phyloP scores from a whole-genome alignment of 202 grass and related monocot species.

The Brachypodium distachyon region DNA sequence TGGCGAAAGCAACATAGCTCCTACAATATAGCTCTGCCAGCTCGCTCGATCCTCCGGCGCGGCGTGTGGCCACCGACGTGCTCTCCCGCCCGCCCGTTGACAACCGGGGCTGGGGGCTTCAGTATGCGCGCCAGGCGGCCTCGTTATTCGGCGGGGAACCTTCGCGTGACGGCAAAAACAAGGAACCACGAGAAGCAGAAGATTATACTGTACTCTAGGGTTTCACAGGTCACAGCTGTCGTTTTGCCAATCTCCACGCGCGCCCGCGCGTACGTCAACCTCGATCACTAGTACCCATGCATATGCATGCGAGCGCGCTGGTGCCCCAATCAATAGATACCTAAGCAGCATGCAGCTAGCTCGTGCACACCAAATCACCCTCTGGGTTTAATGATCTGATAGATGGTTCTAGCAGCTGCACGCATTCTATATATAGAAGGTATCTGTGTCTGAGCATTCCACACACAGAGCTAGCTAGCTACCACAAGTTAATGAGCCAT shows the following conservation, averaged over 20 bases:
- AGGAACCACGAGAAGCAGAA: neutral
- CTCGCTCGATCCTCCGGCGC: neutral
- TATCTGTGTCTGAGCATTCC: neutral
- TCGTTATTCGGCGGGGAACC: conserved; percentile 22
- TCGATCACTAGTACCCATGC: conserved; percentile 22
- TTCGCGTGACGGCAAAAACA: neutral
- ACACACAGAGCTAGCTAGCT: neutral
- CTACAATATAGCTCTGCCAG: neutral
- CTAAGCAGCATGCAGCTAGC: neutral
- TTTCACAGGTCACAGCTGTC: neutral
- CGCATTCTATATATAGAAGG: conserved; percentile 20
- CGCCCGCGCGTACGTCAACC: neutral
- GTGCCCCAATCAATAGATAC: neutral
- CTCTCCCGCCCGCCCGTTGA: neutral
- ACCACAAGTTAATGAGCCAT: neutral
- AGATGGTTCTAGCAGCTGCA: neutral
- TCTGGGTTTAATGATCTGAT: neutral
- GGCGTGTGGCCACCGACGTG: neutral
- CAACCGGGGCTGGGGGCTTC: neutral
- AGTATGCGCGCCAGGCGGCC: neutral
- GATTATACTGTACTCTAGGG: conserved; percentile 16
- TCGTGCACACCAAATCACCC: neutral
- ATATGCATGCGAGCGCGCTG: neutral
- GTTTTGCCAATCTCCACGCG: conserved; percentile 22
- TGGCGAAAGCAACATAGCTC: neutral